phyloP scores from a whole-genome alignment of 257 asterid genomes.

The Cinchona pubescens region DNA sequence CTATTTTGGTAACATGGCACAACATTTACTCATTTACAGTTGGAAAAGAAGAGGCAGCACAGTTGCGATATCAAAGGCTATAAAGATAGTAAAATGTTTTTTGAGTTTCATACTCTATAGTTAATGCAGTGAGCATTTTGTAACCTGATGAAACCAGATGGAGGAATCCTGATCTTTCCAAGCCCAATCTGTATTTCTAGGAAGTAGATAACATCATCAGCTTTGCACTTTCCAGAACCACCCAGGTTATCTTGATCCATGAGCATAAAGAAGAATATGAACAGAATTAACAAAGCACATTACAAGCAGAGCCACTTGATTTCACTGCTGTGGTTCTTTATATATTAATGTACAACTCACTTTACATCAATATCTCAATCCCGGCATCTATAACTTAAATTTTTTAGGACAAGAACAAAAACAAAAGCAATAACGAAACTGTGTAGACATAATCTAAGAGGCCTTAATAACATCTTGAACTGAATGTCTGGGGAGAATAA shows the following conservation, averaged over 20 bases:
- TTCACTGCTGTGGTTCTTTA: constrained; percentile 14
- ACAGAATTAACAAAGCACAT: not conserved
- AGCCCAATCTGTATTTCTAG: not conserved
- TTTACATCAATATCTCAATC: constrained; percentile 16
- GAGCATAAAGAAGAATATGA: not conserved
- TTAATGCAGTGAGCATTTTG: too few relatives aligned
- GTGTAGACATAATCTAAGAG: not conserved
- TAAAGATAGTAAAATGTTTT: too few relatives aligned
- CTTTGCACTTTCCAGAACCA: not conserved
- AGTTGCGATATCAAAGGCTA: not conserved
- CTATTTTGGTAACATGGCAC: not conserved
- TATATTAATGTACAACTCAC: constrained; percentile 31
- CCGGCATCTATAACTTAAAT: constrained; percentile 8
- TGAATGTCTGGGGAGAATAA: not conserved
- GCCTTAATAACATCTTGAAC: not conserved
- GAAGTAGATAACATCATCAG: not conserved
- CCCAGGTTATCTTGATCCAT: not conserved
- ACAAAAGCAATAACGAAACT: not conserved
- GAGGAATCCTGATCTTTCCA: too few relatives aligned
- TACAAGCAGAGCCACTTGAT: not conserved
- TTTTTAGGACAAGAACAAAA: not conserved
- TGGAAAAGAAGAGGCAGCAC: not conserved
- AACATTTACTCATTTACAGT: not conserved
- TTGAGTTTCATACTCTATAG: too few relatives aligned
- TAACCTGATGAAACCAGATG: too few relatives aligned